phyloP scores from a whole-genome alignment of 2,329 filamentous ascomycete genomes.

The Epichloe scottii region DNA sequence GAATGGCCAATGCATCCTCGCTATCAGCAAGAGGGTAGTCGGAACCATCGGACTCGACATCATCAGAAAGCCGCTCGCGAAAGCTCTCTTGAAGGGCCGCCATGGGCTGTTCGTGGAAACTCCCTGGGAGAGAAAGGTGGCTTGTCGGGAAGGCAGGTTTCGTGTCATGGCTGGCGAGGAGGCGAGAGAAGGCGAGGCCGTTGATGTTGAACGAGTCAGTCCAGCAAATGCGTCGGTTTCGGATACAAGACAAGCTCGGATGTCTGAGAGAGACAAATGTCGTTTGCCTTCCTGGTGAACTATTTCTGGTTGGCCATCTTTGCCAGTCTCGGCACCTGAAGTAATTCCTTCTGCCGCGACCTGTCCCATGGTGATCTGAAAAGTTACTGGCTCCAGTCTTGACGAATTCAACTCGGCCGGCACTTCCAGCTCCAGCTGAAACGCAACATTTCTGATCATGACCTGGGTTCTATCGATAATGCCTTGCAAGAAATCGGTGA shows the following conservation, averaged over 20 bases:
- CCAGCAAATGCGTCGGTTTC: slow-evolving; percentile 54
- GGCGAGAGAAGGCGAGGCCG: slow-evolving; percentile 27
- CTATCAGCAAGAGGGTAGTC: slow-evolving; percentile 31
- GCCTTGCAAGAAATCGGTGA: slow-evolving; percentile 61
- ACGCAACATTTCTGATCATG: slow-evolving; percentile 48
- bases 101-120: slow-evolving; percentile 14
- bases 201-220: slow-evolving; percentile 43
- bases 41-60: slow-evolving; percentile 10
- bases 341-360: slow-evolving; percentile 58
- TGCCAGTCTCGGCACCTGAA: slow-evolving; percentile 17
- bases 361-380: slow-evolving; percentile 52
- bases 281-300: slow-evolving; percentile 51
- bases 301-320: slow-evolving; percentile 17
- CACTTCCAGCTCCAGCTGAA: slow-evolving; percentile 52
- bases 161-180: slow-evolving; percentile 40
- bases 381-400: slow-evolving; percentile 42
- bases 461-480: slow-evolving; percentile 61
- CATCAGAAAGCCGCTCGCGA: slow-evolving; percentile 11
- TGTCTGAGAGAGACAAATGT: slow-evolving; percentile 48
- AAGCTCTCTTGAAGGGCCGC: slow-evolving; percentile 16
- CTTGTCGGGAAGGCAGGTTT: slow-evolving; percentile 22
- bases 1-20: slow-evolving; percentile 43
- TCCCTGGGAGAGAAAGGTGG: slow-evolving; percentile 17
- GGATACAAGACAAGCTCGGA: slow-evolving; percentile 53
- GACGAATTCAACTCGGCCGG: slow-evolving; percentile 35